These are phyloP conservation scores for Parmales sp. DNA, from an alignment of 108 stramenopile species.

Conservation along the genomic window DNA sequence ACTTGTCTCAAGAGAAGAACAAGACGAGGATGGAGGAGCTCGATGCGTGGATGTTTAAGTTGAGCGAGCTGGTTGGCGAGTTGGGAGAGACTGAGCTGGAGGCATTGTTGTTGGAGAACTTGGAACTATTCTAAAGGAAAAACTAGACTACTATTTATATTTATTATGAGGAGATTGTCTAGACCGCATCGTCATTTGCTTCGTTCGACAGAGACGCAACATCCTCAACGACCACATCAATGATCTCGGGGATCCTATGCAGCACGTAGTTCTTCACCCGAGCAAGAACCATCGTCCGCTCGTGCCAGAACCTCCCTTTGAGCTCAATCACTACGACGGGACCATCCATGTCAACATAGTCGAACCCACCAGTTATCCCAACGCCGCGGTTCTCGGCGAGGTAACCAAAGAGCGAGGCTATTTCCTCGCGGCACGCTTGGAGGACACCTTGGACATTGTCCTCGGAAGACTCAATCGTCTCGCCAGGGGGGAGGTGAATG, in stretches of 20 bases:
- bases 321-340: constrained; percentile 55
- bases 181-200: not conserved
- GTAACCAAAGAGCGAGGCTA: constrained; percentile 90
- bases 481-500: too few relatives aligned
- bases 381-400: constrained; percentile 79
- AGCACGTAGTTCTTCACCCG: constrained; percentile 59
- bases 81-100: too few relatives aligned
- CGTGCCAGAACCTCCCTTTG: constrained; percentile 66
- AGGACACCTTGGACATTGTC: too few relatives aligned
- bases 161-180: too few relatives aligned
- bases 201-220: too few relatives aligned
- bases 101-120: too few relatives aligned
- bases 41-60: too few relatives aligned
- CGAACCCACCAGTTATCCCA: constrained; percentile 88
- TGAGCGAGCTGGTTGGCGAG: not conserved
- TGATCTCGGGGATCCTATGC: constrained; percentile 69
- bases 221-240: constrained; percentile 66
- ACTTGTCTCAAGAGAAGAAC: not conserved
- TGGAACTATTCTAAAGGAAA: too few relatives aligned
- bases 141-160: too few relatives aligned
- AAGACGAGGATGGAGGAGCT: not conserved
- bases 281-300: constrained; percentile 63
- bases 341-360: constrained; percentile 82
- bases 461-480: too few relatives aligned
- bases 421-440: too few relatives aligned